Evolutionary conservation across 2,329 filamentous ascomycete genomes (phyloP), one percentile per base, ranked within the genome.

Genomic region (Fusarium mangiferae): DNA sequence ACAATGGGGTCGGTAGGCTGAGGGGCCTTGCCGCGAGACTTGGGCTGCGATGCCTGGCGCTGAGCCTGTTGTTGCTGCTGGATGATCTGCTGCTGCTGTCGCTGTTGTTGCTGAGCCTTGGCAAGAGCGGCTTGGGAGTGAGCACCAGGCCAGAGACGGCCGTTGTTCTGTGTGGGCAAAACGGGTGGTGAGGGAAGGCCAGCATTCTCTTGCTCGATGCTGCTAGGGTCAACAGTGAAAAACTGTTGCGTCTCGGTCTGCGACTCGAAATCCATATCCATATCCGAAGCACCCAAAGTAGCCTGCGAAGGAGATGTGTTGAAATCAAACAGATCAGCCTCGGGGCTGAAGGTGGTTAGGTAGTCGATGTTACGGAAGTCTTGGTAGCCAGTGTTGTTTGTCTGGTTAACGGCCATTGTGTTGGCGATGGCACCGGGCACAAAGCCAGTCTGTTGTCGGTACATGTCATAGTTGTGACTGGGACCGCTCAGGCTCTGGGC

Each of bases 361-460:
- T 87, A 90, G 52, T 88, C 85, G 67, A 89, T 80, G 67, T 81
- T 84, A 49, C 85, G 86, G 68, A 85, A 83, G 72, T 83, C 83
- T 76, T 87, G 84, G 78, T 88, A 91, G 58, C 87, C 87, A 49
- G 85, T 84, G 77, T 90, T 85, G 79, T 88, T 87, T 49, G 83
- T 80, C 79, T 93, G 88, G 82, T 93, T 95, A 78, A 96, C 89
- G 41, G 93, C 93, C 80, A 96, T 89, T 18, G 95, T 93, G 82
- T 90, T 93, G 46, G 92, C 91, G 72, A 96, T 86, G 59, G 94
- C 95, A 71, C 95, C 95, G 3, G 94, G 92, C 0, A 96, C 94
- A 36, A 98, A 91, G 73, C 95, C 95, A 7, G 96, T 98, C 86
- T 98, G 95, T 82, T 99, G 96, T 85, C 94, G 94, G 86, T 98